Base-by-base conservation (phyloP, 1,284 basidiomycete species). In the Irpex rosettiformis region DNA sequence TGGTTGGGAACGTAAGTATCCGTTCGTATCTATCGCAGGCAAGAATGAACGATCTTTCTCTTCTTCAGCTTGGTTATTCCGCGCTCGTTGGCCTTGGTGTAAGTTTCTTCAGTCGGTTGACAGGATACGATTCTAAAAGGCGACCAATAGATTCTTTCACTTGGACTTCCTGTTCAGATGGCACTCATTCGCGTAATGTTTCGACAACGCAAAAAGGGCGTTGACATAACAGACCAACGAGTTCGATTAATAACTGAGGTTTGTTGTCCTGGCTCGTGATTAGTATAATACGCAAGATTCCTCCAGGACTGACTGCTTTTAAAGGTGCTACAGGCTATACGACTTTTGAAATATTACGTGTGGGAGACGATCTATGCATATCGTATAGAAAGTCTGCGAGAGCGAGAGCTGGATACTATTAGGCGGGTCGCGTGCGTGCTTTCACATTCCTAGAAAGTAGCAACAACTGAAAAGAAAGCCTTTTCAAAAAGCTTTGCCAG, bases 51-150 rank as follows among this genome's bases (percentile, higher is more conserved):
- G 11, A 3, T 6, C 7, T 21, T 47, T 61, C 66, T 42, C 13
- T 7, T 57, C n/a, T 22, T 24, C 61, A 85, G 84, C 74, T 86
- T 13, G 89, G 89, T 13, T 83, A 82, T 54, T 87, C 85, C 0
- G 86, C 88, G 0, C 77, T 92, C 11, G 87, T 88, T 40, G 89
- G 89, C 0, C 75, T 91, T 16, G 89, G 79, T 6, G 82, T 86
- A 40, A n/a, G n/a, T n/a, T n/a, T n/a, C n/a, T n/a, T n/a, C n/a
- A n/a, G n/a, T n/a, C n/a, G n/a, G n/a, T n/a, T n/a, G n/a, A n/a
- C n/a, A n/a, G n/a, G n/a, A n/a, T n/a, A n/a, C n/a, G n/a, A n/a
- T n/a, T n/a, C n/a, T n/a, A n/a, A n/a, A n/a, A n/a, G n/a, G n/a
- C n/a, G n/a, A n/a, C n/a, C n/a, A n/a, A n/a, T n/a, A n/a, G n/a